A percentile compares a stretch with the other conserved stretches of the same genome.
Conservation (phyloP, 768 basidiomycete genomes). For the Tricholoma sp. region DNA sequence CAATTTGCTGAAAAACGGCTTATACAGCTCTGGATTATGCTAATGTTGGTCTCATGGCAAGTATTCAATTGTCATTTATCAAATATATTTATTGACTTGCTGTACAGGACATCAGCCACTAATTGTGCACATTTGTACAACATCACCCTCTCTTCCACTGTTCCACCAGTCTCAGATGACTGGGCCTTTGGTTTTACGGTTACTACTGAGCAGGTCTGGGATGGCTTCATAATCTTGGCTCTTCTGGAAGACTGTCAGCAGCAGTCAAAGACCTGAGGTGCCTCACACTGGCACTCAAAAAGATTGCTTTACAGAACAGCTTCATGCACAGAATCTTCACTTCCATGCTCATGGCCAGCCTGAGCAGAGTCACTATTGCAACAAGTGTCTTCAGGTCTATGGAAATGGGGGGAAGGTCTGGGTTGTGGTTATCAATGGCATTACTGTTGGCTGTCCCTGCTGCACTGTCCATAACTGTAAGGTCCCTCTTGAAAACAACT, state of each 20-base stretch:
- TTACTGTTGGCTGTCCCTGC: slow-evolving; percentile 27
- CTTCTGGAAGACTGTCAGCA: not conserved
- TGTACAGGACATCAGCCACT: not conserved
- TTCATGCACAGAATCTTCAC: not conserved
- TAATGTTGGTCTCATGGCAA: not conserved
- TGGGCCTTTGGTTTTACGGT: not conserved
- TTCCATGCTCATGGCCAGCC: not conserved
- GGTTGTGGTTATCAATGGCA: slow-evolving; percentile 23
- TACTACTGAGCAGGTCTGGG: not conserved
- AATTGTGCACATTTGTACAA: not conserved
- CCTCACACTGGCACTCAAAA: not conserved
- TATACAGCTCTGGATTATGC: not conserved
- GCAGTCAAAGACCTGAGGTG: not conserved
- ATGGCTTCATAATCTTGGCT: not conserved
- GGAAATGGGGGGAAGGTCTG: not conserved
- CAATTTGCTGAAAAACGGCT: not conserved
- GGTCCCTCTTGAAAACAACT: not conserved
- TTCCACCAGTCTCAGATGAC: not conserved
- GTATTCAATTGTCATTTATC: not conserved
- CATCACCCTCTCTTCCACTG: not conserved
- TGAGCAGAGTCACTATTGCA: not conserved
- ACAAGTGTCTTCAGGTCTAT: not conserved
- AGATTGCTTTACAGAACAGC: not conserved
- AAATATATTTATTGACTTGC: not conserved
- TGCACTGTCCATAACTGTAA: slow-evolving; percentile 26